phyloP scores from a whole-genome alignment of 1,284 basidiomycete species.

The Sanguinoderma infundibulare region DNA sequence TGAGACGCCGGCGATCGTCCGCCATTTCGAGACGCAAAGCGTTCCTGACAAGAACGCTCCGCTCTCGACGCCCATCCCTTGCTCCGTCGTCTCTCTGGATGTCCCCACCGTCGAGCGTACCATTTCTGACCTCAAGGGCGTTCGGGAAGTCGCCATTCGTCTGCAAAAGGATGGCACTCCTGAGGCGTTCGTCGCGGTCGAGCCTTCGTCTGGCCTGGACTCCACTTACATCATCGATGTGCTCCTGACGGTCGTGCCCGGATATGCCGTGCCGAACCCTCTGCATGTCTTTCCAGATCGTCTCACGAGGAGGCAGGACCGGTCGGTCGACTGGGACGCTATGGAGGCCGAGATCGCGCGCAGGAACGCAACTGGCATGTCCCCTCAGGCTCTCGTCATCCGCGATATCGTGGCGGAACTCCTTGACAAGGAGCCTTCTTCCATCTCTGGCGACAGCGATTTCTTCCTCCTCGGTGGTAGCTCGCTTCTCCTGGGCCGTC shows the following conservation, averaged over 20 bases:
- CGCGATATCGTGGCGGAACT: constrained; percentile 47
- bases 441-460: constrained; percentile 44
- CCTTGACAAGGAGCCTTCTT: constrained; percentile 39
- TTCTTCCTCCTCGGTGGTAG: constrained; percentile 52
- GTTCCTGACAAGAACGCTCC: constrained; percentile 38
- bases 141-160: constrained; percentile 53
- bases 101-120: constrained; percentile 45
- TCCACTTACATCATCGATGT: constrained; percentile 25
- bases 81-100: constrained; percentile 38
- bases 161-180: constrained; percentile 36
- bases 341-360: constrained; percentile 40
- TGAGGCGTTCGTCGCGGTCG: constrained; percentile 41
- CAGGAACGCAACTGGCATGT: constrained; percentile 37
- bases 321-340: constrained; percentile 39
- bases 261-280: constrained; percentile 43
- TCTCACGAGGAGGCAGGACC: constrained; percentile 16
- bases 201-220: constrained; percentile 14
- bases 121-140: constrained; percentile 47
- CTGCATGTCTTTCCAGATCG: constrained; percentile 33
- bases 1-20: constrained; percentile 36
- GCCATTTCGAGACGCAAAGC: constrained; percentile 45
- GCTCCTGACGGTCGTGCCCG: constrained; percentile 30
- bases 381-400: constrained; percentile 39
- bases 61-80: constrained; percentile 44
- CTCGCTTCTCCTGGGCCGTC: constrained; percentile 48